Conservation (phyloP, 2,329 filamentous ascomycete species). For the Monilinia laxa region DNA sequence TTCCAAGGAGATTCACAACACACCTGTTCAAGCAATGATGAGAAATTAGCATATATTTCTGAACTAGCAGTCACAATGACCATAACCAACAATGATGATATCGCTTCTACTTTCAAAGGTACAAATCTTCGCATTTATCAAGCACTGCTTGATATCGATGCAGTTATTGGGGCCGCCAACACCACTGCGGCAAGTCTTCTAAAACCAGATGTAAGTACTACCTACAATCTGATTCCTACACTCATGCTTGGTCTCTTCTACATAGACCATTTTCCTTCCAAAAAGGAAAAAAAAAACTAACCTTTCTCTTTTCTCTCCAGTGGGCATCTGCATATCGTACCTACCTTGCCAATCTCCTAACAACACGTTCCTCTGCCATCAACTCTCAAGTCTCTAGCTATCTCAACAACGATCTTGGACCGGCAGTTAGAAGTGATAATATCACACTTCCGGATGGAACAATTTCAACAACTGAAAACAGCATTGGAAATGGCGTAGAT, state of each 20-base stretch:
- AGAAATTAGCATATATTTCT: constrained; percentile 10
- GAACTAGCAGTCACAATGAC: constrained; percentile 12
- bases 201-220: constrained; percentile 13
- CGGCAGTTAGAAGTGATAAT: neutral
- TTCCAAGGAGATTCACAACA: neutral
- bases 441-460: constrained; percentile 9
- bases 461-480: neutral
- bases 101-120: neutral
- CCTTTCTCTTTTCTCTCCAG: neutral
- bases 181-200: neutral
- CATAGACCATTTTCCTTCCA: neutral
- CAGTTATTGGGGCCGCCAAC: neutral
- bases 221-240: neutral
- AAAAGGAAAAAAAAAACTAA: neutral
- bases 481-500: neutral
- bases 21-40: neutral
- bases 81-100: constrained; percentile 3
- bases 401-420: constrained; percentile 18
- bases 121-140: constrained; percentile 12
- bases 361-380: neutral
- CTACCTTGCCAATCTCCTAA: constrained; percentile 11
- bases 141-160: constrained; percentile 18
- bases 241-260: too few species aligned
- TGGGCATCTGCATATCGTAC: constrained; percentile 3
- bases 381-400: neutral